Base-by-base conservation (phyloP, 1,284 basidiomycete species). In the Singerocomus inundabilis region DNA sequence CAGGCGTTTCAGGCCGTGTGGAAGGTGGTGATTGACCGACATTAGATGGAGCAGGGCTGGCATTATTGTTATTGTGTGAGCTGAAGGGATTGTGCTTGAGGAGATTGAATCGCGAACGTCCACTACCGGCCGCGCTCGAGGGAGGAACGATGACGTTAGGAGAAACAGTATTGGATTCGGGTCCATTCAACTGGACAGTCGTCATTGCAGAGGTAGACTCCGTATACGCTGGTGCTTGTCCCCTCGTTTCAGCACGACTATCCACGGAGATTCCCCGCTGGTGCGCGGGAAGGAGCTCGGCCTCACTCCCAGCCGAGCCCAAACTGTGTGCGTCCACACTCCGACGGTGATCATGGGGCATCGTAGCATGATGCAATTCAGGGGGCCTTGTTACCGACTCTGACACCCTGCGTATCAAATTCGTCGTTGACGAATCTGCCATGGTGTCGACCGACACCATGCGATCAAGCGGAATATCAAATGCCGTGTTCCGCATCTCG, bases 201-300 rank as follows among this genome's bases (percentile, higher is more conserved):
- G 46, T 44, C 44, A 46, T 44, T 11, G 57, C 54, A 38, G 70
- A 67, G 7, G 80, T 67, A 15, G 77, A 79, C 64, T 87, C 84
- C 44, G 76, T 77, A 62, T 88, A 88, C 0, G 84, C 64, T 6
- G 85, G 85, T 9, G 82, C 80, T 37, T 80, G 78, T 25, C 81
- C 86, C 51, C 79, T 68, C 6, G 77, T 72, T 37, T 69, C 50
- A n/a, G 30, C 39, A 18, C 12, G 18, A 9, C 15, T 31, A 61
- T 68, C 54, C 32, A 30, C 45, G 59, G 63, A 42, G 57, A 66
- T 35, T 3, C 7, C 37, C 13, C 53, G 53, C 56, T 62, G 55
- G 59, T 66, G 56, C 47, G 39, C 41, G 61, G 64, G 36, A 37
- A 66, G 51, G 2, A 70, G 36, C 25, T 55, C 68, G 3, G 45